phyloP scores from a whole-genome alignment of 2,329 filamentous ascomycete species.

The Cryphonectria parasitica region DNA sequence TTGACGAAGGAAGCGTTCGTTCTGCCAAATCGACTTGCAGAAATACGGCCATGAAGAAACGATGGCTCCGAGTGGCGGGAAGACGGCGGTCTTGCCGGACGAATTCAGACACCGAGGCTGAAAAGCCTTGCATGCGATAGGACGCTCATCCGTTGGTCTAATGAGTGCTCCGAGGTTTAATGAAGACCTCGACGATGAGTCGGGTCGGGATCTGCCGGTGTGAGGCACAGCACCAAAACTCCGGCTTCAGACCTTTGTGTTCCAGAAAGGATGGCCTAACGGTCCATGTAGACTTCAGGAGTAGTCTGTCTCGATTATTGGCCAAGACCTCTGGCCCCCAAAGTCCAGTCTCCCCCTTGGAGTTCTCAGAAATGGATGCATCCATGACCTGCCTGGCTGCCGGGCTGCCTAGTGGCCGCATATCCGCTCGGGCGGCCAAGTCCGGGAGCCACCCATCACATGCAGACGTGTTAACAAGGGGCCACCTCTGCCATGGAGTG shows the following conservation, averaged over 20 bases:
- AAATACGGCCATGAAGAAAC: not conserved
- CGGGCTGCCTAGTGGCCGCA: slow-evolving; percentile 7
- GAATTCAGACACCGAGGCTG: not conserved
- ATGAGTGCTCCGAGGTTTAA: slow-evolving; percentile 4
- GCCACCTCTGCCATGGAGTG: not conserved
- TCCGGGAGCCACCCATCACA: not conserved
- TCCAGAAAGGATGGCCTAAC: not conserved
- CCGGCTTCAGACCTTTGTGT: not conserved
- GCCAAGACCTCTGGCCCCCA: not conserved
- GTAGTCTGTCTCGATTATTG: not conserved
- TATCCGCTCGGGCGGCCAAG: slow-evolving; percentile 3
- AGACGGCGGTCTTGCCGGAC: not conserved
- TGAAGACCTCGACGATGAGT: not conserved
- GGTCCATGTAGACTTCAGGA: not conserved
- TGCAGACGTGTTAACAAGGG: not conserved
- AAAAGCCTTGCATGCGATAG: slow-evolving; percentile 1
- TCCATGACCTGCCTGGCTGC: not conserved
- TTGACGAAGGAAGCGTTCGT: not conserved
- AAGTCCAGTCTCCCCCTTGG: too few relatives aligned
- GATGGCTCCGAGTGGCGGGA: slow-evolving; percentile 1
- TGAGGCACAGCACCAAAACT: slow-evolving; percentile 13
- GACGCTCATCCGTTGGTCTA: slow-evolving; percentile 8
- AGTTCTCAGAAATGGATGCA: not conserved
- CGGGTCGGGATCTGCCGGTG: slow-evolving; percentile 5
- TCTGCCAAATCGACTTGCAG: not conserved